phyloP scores from a whole-genome alignment of 495 filamentous ascomycete genomes.

The Penicillium pulvis region DNA sequence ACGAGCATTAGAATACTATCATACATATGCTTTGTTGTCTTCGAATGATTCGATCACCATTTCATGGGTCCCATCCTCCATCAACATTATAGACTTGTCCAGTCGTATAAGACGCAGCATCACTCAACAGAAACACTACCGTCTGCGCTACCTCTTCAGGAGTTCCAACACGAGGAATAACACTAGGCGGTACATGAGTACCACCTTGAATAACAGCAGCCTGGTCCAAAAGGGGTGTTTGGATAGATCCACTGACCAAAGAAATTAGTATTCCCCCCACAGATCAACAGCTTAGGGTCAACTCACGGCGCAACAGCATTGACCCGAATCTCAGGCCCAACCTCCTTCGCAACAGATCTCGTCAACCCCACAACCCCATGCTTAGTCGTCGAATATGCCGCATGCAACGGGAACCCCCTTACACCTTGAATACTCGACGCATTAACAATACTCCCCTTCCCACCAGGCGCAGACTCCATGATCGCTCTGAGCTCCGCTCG shows the following conservation, averaged over 20 bases:
- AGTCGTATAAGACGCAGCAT: constrained; percentile 57
- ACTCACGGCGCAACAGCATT: constrained; percentile 60
- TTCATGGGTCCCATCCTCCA: constrained; percentile 39
- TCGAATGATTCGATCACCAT: too few species aligned
- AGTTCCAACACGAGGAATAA: constrained; percentile 46
- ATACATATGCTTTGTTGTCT: not conserved
- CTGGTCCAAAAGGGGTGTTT: constrained; percentile 52
- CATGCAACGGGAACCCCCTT: constrained; percentile 47
- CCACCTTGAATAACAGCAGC: constrained; percentile 37
- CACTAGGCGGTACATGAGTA: constrained; percentile 35
- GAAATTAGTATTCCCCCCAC: not conserved
- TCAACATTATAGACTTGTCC: constrained; percentile 47
- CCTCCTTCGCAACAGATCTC: constrained; percentile 58
- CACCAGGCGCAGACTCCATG: constrained; percentile 29
- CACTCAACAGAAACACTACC: constrained; percentile 58
- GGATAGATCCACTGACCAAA: constrained; percentile 50
- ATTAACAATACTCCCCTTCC: constrained; percentile 59
- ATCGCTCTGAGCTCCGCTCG: constrained; percentile 55
- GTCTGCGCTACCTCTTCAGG: constrained; percentile 54
- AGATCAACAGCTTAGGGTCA: not conserved
- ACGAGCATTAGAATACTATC: not conserved
- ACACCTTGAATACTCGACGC: constrained; percentile 57
- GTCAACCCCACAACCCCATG: constrained; percentile 63
- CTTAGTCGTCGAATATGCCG: constrained; percentile 59
- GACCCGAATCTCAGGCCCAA: constrained; percentile 56